A percentile compares a stretch with the other conserved stretches of the same genome.
Conservation (phyloP, 192 early-diverging fungal species). For the Gryganskiella cystojenkinii region DNA sequence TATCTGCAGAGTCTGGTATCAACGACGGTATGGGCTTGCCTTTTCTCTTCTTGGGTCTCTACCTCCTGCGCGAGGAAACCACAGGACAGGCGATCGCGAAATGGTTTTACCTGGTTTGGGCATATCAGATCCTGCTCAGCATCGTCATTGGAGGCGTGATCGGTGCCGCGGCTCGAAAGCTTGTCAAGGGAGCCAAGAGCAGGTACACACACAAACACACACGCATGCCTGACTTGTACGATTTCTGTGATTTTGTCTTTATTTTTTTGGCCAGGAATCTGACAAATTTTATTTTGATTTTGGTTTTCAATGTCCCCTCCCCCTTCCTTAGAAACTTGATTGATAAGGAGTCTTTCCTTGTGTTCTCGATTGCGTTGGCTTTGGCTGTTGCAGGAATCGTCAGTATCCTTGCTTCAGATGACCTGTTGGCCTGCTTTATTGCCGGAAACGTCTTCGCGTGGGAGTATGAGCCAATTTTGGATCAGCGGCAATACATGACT, state of each 20-base stretch:
- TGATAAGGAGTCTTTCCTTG: conserved; percentile 89
- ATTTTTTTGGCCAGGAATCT: not conserved
- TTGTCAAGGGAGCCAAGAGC: conserved; percentile 73
- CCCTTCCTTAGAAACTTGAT: conserved; percentile 73
- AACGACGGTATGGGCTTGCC: conserved; percentile 77
- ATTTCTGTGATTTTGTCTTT: not conserved
- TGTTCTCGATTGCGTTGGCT: conserved; percentile 82
- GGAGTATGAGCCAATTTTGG: conserved; percentile 64
- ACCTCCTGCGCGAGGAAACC: conserved; percentile 64
- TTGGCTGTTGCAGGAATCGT: conserved; percentile 75
- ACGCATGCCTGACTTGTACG: not conserved
- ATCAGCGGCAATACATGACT: not conserved
- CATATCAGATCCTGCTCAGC: conserved; percentile 82
- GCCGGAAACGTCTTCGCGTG: conserved; percentile 85
- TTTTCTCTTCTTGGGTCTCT: conserved; percentile 84
- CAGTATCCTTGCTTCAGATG: conserved; percentile 77
- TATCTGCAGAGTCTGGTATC: conserved; percentile 73
- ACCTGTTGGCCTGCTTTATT: conserved; percentile 82
- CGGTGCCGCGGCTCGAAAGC: conserved; percentile 74
- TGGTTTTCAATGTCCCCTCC: not conserved
- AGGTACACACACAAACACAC: conserved; percentile 30
- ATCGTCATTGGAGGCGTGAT: conserved; percentile 76
- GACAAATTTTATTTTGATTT: not conserved
- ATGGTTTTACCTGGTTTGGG: conserved; percentile 81
- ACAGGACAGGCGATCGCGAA: conserved; percentile 76